Percentiles rank a stretch among this genome's conserved stretches.
Evolutionary conservation across 805 yeast species (phyloP).

Genomic region (Tetrapisispora taiwanensis): DNA sequence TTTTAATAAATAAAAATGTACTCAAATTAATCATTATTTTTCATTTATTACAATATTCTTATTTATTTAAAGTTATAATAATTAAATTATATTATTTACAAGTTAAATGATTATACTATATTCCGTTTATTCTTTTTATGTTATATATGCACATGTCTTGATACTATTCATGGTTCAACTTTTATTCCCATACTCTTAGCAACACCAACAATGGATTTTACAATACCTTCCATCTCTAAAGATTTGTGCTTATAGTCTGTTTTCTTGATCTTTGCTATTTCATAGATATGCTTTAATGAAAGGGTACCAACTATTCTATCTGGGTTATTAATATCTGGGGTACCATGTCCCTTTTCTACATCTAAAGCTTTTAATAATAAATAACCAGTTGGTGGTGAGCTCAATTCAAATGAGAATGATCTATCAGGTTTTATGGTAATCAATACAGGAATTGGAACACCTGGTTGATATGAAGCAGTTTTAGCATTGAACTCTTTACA

Average conservation of each 20-base stretch:
- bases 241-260: conserved; percentile 71
- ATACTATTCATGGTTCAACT: conserved; percentile 46
- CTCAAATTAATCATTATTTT: not conserved
- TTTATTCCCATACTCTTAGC: conserved; percentile 85
- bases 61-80: no score
- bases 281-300: conserved; percentile 83
- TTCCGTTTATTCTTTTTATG: not conserved
- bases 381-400: conserved; percentile 88
- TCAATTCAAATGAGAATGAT: conserved; percentile 73
- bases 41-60: no score
- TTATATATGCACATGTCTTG: not conserved
- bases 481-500: conserved; percentile 98
- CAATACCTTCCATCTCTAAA: conserved; percentile 61
- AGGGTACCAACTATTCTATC: conserved; percentile 45
- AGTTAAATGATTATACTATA: not conserved
- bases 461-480: conserved; percentile 78
- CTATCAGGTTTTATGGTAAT: conserved; percentile 89
- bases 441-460: conserved; percentile 80
- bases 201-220: conserved; percentile 73
- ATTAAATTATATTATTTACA: no score
- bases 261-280: conserved; percentile 87
- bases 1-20: no score
- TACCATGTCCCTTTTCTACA: conserved; percentile 68
- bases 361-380: conserved; percentile 65
- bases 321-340: conserved; percentile 25